phyloP scores from a whole-genome alignment of 202 grass and related monocot species.

The Elaeis oleifera region DNA sequence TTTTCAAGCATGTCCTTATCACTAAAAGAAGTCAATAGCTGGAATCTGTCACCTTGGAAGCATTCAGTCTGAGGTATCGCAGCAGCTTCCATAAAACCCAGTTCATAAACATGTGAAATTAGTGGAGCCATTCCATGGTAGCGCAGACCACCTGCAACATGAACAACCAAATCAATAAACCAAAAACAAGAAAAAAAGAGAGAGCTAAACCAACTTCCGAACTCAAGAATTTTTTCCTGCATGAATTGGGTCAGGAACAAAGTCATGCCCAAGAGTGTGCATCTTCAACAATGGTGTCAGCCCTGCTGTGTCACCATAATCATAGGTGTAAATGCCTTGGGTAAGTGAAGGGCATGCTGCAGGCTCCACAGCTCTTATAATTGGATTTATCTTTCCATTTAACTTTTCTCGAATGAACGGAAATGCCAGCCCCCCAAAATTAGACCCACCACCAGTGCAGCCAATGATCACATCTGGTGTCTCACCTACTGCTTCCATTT shows the following conservation, averaged over 20 bases:
- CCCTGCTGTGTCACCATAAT: constrained; percentile 75
- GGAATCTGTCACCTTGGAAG: constrained; percentile 48
- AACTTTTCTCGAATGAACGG: constrained; percentile 91
- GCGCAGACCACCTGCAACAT: constrained; percentile 53
- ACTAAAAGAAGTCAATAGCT: not conserved
- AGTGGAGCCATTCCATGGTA: constrained; percentile 98
- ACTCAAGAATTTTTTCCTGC: constrained; percentile 28
- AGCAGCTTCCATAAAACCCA: constrained; percentile 72
- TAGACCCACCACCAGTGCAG: constrained; percentile 90
- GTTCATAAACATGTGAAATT: constrained; percentile 84
- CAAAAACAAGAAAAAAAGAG: constrained; percentile 9
- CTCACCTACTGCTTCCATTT: constrained; percentile 62
- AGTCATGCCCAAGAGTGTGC: constrained; percentile 91
- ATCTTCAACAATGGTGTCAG: constrained; percentile 96
- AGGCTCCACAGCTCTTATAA: constrained; percentile 77
- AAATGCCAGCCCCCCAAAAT: constrained; percentile 74
- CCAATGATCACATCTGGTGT: constrained; percentile 69
- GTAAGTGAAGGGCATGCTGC: constrained; percentile 83
- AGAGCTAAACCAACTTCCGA: not conserved
- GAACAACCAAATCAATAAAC: not conserved
- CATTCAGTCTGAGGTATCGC: constrained; percentile 84
- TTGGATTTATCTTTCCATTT: constrained; percentile 47
- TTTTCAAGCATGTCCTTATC: too few species aligned
- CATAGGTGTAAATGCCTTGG: constrained; percentile 71
- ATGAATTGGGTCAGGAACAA: constrained; percentile 86